Evolutionary conservation across 495 filamentous ascomycete species (phyloP).

Genomic region (Xylaria grammica): DNA sequence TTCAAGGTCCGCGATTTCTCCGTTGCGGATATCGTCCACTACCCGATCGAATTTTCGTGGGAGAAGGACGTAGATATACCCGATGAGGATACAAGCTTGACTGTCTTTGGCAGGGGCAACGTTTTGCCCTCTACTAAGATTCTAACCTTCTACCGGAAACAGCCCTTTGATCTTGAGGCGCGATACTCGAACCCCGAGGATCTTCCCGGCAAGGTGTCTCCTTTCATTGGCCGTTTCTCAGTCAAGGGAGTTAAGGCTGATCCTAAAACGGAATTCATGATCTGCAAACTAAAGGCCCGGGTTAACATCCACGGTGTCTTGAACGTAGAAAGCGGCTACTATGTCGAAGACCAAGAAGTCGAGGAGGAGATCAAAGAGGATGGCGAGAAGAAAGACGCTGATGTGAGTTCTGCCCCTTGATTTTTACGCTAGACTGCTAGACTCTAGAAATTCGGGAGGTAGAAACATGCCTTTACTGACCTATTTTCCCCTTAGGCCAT

Average conservation of each 20-base stretch:
- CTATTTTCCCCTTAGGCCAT: conserved; percentile 67
- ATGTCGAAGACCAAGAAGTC: conserved; percentile 96
- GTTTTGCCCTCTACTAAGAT: conserved; percentile 99
- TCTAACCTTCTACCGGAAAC: conserved; percentile 98
- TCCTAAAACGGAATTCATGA: conserved; percentile 92
- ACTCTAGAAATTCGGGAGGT: conserved; percentile 8
- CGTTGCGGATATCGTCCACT: conserved; percentile 95
- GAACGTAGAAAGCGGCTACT: conserved; percentile 97
- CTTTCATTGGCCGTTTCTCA: conserved; percentile 96
- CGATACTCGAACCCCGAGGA: conserved; percentile 84
- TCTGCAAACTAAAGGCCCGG: conserved; percentile 99
- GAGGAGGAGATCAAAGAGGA: conserved; percentile 85
- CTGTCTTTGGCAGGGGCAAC: conserved; percentile 97
- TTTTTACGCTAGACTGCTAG: background rate
- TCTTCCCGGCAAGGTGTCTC: conserved; percentile 89
- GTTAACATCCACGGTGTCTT: conserved; percentile 96
- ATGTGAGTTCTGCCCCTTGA: conserved; percentile 61
- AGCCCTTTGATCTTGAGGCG: conserved; percentile 95
- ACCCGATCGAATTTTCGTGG: conserved; percentile 99
- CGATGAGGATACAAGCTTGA: conserved; percentile 96
- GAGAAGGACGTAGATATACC: conserved; percentile 98
- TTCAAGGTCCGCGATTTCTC: conserved; percentile 99
- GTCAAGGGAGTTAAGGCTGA: conserved; percentile 89
- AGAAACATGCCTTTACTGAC: conserved; percentile 4
- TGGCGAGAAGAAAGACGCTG: conserved; percentile 68